Evolutionary conservation across 495 filamentous ascomycete genomes (phyloP).

Genomic region (Terfezia boudieri): DNA sequence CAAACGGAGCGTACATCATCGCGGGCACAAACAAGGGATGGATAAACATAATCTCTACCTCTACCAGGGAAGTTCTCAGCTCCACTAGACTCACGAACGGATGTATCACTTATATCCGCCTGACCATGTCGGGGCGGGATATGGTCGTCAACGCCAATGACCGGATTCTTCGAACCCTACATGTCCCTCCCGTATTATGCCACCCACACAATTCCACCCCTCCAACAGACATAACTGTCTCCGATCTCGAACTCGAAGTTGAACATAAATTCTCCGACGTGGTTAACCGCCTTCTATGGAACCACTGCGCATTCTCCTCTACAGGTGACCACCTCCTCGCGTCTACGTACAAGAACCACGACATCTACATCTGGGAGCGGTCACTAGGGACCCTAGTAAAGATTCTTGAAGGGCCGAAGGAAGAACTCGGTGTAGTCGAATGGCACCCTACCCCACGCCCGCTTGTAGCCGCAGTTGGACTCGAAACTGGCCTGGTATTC

Average conservation of each 20-base stretch:
- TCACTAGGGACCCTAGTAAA: constrained; percentile 81
- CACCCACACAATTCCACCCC: constrained; percentile 20
- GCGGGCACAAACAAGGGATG: constrained; percentile 85
- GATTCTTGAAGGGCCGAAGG: constrained; percentile 84
- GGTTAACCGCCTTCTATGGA: constrained; percentile 85
- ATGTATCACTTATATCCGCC: constrained; percentile 70
- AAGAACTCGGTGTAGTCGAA: constrained; percentile 85
- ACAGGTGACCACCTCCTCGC: constrained; percentile 85
- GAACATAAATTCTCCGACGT: constrained; percentile 98
- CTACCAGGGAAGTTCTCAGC: constrained; percentile 55
- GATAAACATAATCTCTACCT: constrained; percentile 77
- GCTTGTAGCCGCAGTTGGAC: constrained; percentile 66
- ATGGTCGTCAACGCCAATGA: constrained; percentile 79
- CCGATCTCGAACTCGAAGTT: constrained; percentile 62
- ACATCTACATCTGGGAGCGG: constrained; percentile 96
- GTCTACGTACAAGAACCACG: constrained; percentile 87
- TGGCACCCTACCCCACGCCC: constrained; percentile 78
- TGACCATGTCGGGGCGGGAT: constrained; percentile 62
- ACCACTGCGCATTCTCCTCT: constrained; percentile 79
- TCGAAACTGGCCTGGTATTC: constrained; percentile 74
- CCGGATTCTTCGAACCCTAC: constrained; percentile 73
- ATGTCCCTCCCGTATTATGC: constrained; percentile 37
- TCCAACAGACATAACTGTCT: constrained; percentile 24
- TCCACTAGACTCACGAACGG: constrained; percentile 66
- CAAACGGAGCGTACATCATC: constrained; percentile 63